A percentile compares a stretch with the other conserved stretches of the same genome.
phyloP scores from a whole-genome alignment of 768 basidiomycete species.

The Macrocybe gigantea region DNA sequence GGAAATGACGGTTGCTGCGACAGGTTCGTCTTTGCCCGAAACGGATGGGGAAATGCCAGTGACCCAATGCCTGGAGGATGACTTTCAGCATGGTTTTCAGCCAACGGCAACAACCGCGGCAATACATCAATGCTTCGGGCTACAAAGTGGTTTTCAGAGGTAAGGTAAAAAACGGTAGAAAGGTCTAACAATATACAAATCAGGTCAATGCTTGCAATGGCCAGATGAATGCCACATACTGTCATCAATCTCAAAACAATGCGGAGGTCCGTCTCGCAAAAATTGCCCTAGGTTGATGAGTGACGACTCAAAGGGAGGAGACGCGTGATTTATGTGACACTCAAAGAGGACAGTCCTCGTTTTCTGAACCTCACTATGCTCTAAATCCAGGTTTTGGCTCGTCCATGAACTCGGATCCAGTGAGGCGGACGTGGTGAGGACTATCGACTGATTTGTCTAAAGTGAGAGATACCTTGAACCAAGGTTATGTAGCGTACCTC shows the following conservation, averaged over 20 bases:
- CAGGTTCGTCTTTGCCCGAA: too few relatives aligned
- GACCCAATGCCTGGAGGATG: constrained; percentile 19
- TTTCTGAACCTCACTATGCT: constrained; percentile 29
- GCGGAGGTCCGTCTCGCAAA: constrained; percentile 42
- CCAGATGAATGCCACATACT: constrained; percentile 27
- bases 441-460: constrained; percentile 21
- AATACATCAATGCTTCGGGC: constrained; percentile 33
- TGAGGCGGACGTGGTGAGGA: constrained; percentile 43
- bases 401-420: constrained; percentile 29
- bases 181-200: constrained; percentile 20
- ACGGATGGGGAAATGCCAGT: constrained; percentile 35
- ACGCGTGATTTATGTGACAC: constrained; percentile 19
- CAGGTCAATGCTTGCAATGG: constrained; percentile 3
- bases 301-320: constrained; percentile 23
- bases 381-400: constrained; percentile 20
- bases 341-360: constrained; percentile 36
- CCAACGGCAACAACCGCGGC: constrained; percentile 13
- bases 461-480: constrained; percentile 3
- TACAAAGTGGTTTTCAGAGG: constrained; percentile 37
- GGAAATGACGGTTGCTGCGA: too few relatives aligned
- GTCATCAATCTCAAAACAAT: constrained; percentile 41
- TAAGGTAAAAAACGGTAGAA: constrained; percentile 35
- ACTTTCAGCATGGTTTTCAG: constrained; percentile 19
- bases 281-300: constrained; percentile 51
- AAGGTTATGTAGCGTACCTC: constrained; percentile 26